Percentiles rank a stretch among this genome's conserved stretches.
Conservation (phyloP, 441 rosid species). For the Viola pubescens region DNA sequence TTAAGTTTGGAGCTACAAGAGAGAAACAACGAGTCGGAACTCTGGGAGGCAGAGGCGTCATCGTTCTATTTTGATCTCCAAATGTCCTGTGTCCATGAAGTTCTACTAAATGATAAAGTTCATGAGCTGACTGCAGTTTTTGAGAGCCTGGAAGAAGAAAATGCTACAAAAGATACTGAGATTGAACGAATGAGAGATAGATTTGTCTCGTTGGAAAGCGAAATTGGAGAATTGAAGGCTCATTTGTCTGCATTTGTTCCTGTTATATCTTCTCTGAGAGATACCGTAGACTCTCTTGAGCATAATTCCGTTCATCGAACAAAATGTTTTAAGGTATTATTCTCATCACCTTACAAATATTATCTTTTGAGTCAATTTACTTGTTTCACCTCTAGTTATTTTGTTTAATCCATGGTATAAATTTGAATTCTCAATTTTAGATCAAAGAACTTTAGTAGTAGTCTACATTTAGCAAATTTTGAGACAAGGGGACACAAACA, state of each 20-base stretch:
- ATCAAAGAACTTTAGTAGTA: too few species aligned
- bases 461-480: too few species aligned
- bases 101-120: constrained; percentile 44
- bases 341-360: constrained; percentile 1
- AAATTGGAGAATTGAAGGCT: constrained; percentile 47
- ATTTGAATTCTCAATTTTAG: background rate
- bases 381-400: background rate
- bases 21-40: constrained; percentile 45
- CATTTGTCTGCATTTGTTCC: constrained; percentile 55
- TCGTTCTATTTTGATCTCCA: constrained; percentile 48
- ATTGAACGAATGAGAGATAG: constrained; percentile 54
- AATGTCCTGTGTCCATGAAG: constrained; percentile 45
- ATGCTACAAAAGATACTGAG: constrained; percentile 39
- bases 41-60: constrained; percentile 51
- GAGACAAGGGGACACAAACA: too few species aligned
- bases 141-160: constrained; percentile 35
- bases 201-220: constrained; percentile 46
- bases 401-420: background rate
- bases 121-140: constrained; percentile 41
- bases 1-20: constrained; percentile 36
- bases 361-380: constrained; percentile 1
- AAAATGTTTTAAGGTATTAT: constrained; percentile 35
- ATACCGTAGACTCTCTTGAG: constrained; percentile 59
- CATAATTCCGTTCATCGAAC: constrained; percentile 24
- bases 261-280: constrained; percentile 46